Evolutionary conservation across 495 filamentous ascomycete genomes (phyloP).

Genomic region (Aspergillus taichungensis): DNA sequence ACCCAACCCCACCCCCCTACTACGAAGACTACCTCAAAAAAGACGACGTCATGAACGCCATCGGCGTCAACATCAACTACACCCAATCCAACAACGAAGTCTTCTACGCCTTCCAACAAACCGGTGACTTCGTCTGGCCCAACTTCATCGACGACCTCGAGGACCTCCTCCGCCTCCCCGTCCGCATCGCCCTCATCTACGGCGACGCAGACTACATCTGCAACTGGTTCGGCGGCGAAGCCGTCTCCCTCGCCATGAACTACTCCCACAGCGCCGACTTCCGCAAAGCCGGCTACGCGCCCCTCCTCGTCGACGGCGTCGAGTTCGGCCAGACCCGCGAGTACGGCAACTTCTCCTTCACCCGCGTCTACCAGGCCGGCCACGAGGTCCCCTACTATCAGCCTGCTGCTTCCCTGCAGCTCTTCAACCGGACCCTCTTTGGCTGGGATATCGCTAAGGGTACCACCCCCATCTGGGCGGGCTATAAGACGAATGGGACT

Average conservation of each 20-base stretch:
- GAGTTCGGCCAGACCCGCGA: slow-evolving; percentile 45
- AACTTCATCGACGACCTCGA: slow-evolving; percentile 46
- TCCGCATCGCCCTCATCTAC: slow-evolving; percentile 61
- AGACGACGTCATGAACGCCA: slow-evolving; percentile 45
- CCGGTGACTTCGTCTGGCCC: slow-evolving; percentile 38
- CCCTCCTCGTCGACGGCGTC: slow-evolving; percentile 31
- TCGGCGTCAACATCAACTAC: slow-evolving; percentile 61
- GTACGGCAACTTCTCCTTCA: slow-evolving; percentile 49
- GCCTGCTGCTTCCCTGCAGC: slow-evolving; percentile 38
- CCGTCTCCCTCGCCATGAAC: slow-evolving; percentile 30
- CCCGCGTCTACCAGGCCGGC: slow-evolving; percentile 48
- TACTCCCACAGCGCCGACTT: slow-evolving; percentile 33
- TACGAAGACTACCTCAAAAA: slow-evolving; percentile 56
- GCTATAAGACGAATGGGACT: slow-evolving; percentile 37
- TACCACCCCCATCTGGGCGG: slow-evolving; percentile 28
- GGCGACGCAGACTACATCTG: slow-evolving; percentile 53
- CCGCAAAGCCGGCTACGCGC: slow-evolving; percentile 36
- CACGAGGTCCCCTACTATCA: slow-evolving; percentile 54
- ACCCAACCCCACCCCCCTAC: slow-evolving; percentile 53
- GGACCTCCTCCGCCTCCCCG: slow-evolving; percentile 40
- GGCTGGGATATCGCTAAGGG: slow-evolving; percentile 49
- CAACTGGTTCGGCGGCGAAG: slow-evolving; percentile 40
- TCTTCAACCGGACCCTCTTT: slow-evolving; percentile 47
- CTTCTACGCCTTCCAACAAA: slow-evolving; percentile 45
- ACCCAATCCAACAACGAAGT: slow-evolving; percentile 43